phyloP scores from a whole-genome alignment of 1,284 basidiomycete species.

The Amylostereum areolatum region DNA sequence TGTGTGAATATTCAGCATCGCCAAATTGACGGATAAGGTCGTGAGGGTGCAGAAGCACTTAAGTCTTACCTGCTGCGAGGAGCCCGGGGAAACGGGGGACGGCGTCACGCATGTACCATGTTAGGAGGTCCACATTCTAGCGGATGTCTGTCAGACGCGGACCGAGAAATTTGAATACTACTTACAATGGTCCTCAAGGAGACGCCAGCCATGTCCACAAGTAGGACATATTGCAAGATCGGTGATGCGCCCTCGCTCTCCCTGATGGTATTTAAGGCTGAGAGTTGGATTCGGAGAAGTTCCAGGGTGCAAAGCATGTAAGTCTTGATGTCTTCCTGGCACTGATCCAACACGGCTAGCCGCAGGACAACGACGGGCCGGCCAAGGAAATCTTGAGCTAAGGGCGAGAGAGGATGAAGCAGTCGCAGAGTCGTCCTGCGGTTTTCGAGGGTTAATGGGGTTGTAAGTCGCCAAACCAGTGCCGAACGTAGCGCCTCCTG shows the following conservation, averaged over 20 bases:
- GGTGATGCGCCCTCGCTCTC: slow-evolving; percentile 18
- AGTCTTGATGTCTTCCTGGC: slow-evolving; percentile 31
- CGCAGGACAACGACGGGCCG: slow-evolving; percentile 53
- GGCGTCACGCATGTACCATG: slow-evolving; percentile 60
- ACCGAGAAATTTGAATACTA: slow-evolving; percentile 8
- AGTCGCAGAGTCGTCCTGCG: slow-evolving; percentile 22
- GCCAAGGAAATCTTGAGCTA: slow-evolving; percentile 50
- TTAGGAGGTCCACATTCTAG: slow-evolving; percentile 55
- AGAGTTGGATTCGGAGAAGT: slow-evolving; percentile 46
- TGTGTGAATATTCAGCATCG: slow-evolving; percentile 16
- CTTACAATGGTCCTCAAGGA: slow-evolving; percentile 58
- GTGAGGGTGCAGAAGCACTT: neutral
- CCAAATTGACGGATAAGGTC: slow-evolving; percentile 7
- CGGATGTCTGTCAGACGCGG: neutral
- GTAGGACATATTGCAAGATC: slow-evolving; percentile 59
- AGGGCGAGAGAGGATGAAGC: slow-evolving; percentile 45
- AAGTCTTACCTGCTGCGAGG: slow-evolving; percentile 60
- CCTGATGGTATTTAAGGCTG: slow-evolving; percentile 26
- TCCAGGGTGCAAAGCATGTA: slow-evolving; percentile 47
- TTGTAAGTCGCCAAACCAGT: slow-evolving; percentile 52
- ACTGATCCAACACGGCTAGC: slow-evolving; percentile 30
- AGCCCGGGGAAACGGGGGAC: slow-evolving; percentile 73
- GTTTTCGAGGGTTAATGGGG: slow-evolving; percentile 32
- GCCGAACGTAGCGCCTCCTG: slow-evolving; percentile 51
- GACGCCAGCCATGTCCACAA: slow-evolving; percentile 61